Base-by-base conservation (phyloP, 1,284 basidiomycete genomes). In the Coniferiporia weirii region DNA sequence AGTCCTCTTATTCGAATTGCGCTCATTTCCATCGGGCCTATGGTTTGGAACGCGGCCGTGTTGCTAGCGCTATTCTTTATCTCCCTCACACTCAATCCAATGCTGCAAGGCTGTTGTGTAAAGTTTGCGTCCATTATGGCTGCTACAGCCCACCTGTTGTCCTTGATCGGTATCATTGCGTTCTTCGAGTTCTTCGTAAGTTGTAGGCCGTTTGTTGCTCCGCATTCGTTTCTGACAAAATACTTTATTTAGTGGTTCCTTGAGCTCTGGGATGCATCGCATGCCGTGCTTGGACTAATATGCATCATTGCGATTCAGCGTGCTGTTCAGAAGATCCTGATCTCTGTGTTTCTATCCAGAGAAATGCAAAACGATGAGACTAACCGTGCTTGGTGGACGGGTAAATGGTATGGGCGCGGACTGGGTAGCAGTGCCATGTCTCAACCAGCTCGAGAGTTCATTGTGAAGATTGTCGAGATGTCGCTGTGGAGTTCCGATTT, bases 351-450 rank as follows among this genome's bases (percentile, higher is more conserved):
- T 82, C 79, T 98, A 54, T 91, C 93, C 45, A 87, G 95, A 71
- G 95, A 98, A 75, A 94, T 89, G 79, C 97, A 97, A 77, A 91
- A 95, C 71, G 95, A 98, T 70, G 94, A 97, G 76, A 95, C 93
- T 17, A 97, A 98, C 76, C 81, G 92, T 62, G 94, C 94, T 7
- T 98, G 95, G 95, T 98, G 95, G 95, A 95, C 93, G n/a, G 95
- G 95, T 71, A 92, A 94, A 74, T 97, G 95, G 95, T 95, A 95
- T 70, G 93, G 94, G 54, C 83, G 93, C 59, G 92, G 93, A 45
- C 79, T 97, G 35, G 95, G 95, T 46, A 80, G 80, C 27, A 89
- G 91, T 51, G 93, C 92, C 46, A 87, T 95, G 72, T 94, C 92
- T 43, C 95, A 97, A 71, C 94, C 95, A 47, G 93, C 92, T 61